Evolutionary conservation across 1,284 basidiomycete genomes (phyloP).

Genomic region (Phellinidium pouzarii): DNA sequence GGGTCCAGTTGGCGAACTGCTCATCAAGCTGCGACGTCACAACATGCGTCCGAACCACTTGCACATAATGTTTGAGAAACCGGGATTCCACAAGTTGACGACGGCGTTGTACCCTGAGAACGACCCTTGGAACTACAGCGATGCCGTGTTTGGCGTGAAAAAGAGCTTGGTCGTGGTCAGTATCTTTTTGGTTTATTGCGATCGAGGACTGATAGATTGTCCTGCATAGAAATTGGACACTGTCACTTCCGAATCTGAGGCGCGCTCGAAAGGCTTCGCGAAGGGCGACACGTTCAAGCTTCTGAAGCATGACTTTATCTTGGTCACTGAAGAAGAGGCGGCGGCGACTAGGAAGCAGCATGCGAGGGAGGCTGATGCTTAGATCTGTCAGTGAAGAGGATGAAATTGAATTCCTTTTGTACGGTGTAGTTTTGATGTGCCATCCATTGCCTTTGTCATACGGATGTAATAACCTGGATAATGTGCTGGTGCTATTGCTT

Average conservation of each 20-base stretch:
- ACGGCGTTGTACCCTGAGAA: slow-evolving; percentile 74
- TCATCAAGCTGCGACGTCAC: slow-evolving; percentile 58
- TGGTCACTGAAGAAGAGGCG: slow-evolving; percentile 49
- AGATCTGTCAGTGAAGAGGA: not conserved
- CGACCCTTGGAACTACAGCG: slow-evolving; percentile 59
- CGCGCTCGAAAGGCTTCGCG: slow-evolving; percentile 55
- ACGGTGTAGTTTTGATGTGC: no score
- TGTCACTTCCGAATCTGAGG: slow-evolving; percentile 46
- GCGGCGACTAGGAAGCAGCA: slow-evolving; percentile 24
- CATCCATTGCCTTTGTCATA: no score
- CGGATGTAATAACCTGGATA: no score
- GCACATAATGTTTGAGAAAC: slow-evolving; percentile 65
- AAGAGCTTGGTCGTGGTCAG: slow-evolving; percentile 49
- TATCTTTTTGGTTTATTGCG: slow-evolving; percentile 27
- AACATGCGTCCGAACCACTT: slow-evolving; percentile 76
- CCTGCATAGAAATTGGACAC: slow-evolving; percentile 39
- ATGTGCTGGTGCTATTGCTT: no score
- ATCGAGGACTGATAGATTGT: not conserved
- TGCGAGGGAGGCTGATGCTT: slow-evolving; percentile 24
- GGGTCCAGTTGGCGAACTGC: slow-evolving; percentile 69
- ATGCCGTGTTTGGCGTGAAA: slow-evolving; percentile 77
- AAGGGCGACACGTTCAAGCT: slow-evolving; percentile 54
- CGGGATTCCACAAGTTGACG: slow-evolving; percentile 65
- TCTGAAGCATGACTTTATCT: slow-evolving; percentile 53
- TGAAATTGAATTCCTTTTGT: not conserved